These are phyloP conservation scores for Mycena epipterygia DNA, from an alignment of 768 basidiomycete genomes.

Conservation along the genomic window DNA sequence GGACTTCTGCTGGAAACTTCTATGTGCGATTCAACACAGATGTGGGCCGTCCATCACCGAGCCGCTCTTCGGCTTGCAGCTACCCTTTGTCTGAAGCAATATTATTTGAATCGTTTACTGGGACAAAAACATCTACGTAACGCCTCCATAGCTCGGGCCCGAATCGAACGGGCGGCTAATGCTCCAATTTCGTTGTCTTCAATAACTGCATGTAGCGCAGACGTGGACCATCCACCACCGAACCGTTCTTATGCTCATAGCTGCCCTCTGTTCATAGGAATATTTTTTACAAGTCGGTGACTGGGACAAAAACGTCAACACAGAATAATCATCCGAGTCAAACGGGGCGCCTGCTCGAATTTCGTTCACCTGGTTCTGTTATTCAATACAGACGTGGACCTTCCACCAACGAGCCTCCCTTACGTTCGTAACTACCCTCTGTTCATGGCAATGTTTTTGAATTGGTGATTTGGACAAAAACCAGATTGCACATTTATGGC, in stretches of 20 bases:
- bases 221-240: conserved; percentile 17
- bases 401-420: neutral
- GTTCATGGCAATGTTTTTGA: too few species aligned
- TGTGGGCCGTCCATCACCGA: too few species aligned
- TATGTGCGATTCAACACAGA: too few species aligned
- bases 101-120: neutral
- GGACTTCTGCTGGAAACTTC: too few species aligned
- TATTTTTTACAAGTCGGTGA: neutral
- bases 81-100: too few species aligned
- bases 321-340: neutral
- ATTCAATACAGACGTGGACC: neutral
- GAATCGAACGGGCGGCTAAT: conserved; percentile 1
- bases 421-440: too few species aligned
- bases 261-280: neutral
- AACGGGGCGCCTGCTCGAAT: neutral
- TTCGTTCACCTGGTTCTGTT: too few species aligned
- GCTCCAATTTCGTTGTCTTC: neutral
- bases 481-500: neutral
- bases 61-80: too few species aligned
- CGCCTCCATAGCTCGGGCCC: neutral
- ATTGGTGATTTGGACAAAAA: too few species aligned
- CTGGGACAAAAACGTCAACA: neutral
- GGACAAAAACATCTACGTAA: neutral
- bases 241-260: neutral
- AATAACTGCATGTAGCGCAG: neutral